Conservation (phyloP, 495 filamentous ascomycete species). For the Cercophora scortea region DNA sequence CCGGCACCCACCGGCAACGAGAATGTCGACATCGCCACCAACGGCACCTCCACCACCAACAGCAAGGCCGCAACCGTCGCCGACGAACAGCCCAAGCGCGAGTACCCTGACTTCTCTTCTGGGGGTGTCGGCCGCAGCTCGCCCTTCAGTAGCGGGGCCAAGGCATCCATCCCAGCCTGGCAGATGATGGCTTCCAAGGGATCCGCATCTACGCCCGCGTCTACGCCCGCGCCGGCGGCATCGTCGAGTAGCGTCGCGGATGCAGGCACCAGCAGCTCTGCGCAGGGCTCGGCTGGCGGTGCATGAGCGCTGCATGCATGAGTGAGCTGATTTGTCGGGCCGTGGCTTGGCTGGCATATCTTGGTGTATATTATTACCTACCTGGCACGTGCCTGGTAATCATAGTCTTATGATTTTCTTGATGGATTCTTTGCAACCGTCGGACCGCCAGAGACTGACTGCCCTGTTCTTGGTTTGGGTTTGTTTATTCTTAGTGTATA, state of each 20-base stretch:
- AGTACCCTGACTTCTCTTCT: constrained; percentile 27
- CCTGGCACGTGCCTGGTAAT: no score
- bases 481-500: not conserved
- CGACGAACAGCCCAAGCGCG: constrained; percentile 29
- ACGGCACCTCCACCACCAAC: not conserved
- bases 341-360: no score
- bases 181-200: constrained; percentile 68
- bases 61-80: constrained; percentile 21
- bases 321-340: no score
- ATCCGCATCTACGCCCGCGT: constrained; percentile 10
- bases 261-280: constrained; percentile 11
- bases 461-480: no score
- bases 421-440: no score
- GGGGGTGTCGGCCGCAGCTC: constrained; percentile 24
- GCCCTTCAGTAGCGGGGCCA: constrained; percentile 33
- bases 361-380: no score
- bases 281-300: not conserved
- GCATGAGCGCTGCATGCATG: not conserved
- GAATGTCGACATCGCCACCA: constrained; percentile 15
- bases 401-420: no score
- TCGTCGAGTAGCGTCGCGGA: not conserved
- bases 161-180: constrained; percentile 82
- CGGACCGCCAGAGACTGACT: no score
- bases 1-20: constrained; percentile 23
- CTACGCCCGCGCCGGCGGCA: constrained; percentile 21